A percentile compares a stretch with the other conserved stretches of the same genome.
phyloP scores from a whole-genome alignment of 108 stramenopile species.

The Fragilariopsis cylindrus region DNA sequence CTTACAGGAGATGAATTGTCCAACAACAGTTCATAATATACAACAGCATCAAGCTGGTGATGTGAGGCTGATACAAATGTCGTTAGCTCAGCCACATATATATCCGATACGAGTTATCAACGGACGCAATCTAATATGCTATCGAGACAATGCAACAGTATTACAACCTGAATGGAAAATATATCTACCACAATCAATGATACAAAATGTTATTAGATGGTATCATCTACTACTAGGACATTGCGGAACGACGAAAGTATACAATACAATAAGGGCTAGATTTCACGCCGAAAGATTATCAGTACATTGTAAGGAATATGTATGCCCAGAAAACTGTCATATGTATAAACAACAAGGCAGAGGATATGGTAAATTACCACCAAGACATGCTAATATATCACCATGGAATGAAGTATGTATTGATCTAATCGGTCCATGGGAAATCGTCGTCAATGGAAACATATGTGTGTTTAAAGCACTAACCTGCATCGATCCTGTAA shows the following conservation, averaged over 20 bases:
- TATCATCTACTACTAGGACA: slow-evolving; percentile 42
- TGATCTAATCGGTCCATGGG: too few species aligned
- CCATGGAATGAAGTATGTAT: too few species aligned
- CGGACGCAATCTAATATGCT: too few species aligned
- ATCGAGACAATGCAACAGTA: too few species aligned
- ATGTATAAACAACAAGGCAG: not conserved
- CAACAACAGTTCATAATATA: too few species aligned
- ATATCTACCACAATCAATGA: slow-evolving; percentile 27
- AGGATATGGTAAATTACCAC: slow-evolving; percentile 3
- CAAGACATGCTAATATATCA: not conserved
- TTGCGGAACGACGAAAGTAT: slow-evolving; percentile 18
- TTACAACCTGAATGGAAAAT: slow-evolving; percentile 33
- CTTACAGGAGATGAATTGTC: too few species aligned
- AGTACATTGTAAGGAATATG: not conserved
- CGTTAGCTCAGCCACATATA: too few species aligned
- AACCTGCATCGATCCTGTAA: slow-evolving; percentile 26
- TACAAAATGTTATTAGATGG: slow-evolving; percentile 23
- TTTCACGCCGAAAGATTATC: slow-evolving; percentile 16
- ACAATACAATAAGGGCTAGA: slow-evolving; percentile 16
- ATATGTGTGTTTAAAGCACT: too few species aligned
- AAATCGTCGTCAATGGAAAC: too few species aligned
- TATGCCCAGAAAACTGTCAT: slow-evolving; percentile 24
- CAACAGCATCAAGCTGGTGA: too few species aligned
- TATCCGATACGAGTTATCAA: too few species aligned
- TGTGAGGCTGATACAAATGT: too few species aligned